Percentiles rank a stretch among this genome's conserved stretches.
Conservation (phyloP, 176 grass and related monocot genomes). For the Aegilops bicornis region DNA sequence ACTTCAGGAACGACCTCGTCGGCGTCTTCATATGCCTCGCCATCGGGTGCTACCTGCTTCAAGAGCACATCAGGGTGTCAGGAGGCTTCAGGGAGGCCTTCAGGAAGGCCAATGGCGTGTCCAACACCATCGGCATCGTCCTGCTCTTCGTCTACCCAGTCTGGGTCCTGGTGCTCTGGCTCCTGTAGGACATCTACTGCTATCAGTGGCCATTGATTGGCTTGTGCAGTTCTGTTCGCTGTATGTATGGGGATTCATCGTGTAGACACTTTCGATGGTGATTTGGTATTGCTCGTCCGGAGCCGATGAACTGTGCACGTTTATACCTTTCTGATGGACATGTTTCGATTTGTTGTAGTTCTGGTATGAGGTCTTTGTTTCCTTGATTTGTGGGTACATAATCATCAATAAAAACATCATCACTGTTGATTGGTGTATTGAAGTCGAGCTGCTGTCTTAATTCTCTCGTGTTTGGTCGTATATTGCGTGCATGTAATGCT, state of each 20-base stretch:
- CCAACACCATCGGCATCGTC: constrained; percentile 80
- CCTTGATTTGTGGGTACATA: background rate
- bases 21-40: constrained; percentile 61
- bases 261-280: background rate
- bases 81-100: constrained; percentile 91
- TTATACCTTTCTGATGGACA: background rate
- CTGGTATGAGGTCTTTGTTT: background rate
- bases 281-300: background rate
- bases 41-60: constrained; percentile 89
- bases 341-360: background rate
- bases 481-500: background rate
- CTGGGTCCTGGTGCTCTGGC: constrained; percentile 50
- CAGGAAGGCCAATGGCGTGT: constrained; percentile 72
- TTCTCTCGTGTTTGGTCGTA: background rate
- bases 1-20: constrained; percentile 37
- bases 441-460: background rate
- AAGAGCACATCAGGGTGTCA: constrained; percentile 81
- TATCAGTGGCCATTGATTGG: background rate
- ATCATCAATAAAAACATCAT: background rate
- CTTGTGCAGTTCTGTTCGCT: background rate
- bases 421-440: background rate
- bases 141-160: constrained; percentile 86
- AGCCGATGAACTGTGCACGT: background rate
- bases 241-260: background rate
- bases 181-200: constrained; percentile 29